Base-by-base conservation (phyloP, 108 stramenopile species). In the Pseudonitzschia multiseries region DNA sequence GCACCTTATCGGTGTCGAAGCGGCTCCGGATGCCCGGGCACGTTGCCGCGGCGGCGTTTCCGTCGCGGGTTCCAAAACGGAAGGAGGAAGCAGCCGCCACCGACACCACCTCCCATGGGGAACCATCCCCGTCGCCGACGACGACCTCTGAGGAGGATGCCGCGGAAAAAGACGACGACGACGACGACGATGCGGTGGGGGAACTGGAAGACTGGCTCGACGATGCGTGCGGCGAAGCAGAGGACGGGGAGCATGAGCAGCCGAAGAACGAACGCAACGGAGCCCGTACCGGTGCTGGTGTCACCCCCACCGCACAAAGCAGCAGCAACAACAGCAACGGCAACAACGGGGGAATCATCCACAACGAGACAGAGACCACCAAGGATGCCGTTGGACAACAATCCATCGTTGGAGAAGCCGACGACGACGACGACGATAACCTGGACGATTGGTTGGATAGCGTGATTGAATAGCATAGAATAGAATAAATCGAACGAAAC, bases 11-110 rank as follows among this genome's bases (percentile, higher is more conserved):
- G 12, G 29, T 78, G 1, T 48, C 71, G 15, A 33, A 68, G 44
- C 71, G 71, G 44, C 71, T 78, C 17, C 53, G 70, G 41, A 72
- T 78, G 28, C 77, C 77, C 14, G 3, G 40, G 20, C 77, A 78
- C 60, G 71, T 78, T 21, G 71, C 67, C 20, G 68, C 56, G 1
- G 12, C 42, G 6, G 31, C 57, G 13, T 22, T 65, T 46, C 48
- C 64, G 24, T 22, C 50, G 4, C 42, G 46, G 6, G 12, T n/a
- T 65, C 21, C 17, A 36, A 31, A 36, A 40, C 44, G 32, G 26
- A 40, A 48, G 27, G 59, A 36, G 28, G 60, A 48, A 42, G 56
- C n/a, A 40, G 1, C 56, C 40, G 9, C n/a, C 60, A 43, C 10
- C 0, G 24, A n/a, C n/a, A n/a, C n/a, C n/a, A n/a, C n/a, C n/a